A percentile compares a stretch with the other conserved stretches of the same genome.
These are phyloP conservation scores for Candida freyschussii DNA, from an alignment of 1,139 yeast genomes.

Conservation along the genomic window DNA sequence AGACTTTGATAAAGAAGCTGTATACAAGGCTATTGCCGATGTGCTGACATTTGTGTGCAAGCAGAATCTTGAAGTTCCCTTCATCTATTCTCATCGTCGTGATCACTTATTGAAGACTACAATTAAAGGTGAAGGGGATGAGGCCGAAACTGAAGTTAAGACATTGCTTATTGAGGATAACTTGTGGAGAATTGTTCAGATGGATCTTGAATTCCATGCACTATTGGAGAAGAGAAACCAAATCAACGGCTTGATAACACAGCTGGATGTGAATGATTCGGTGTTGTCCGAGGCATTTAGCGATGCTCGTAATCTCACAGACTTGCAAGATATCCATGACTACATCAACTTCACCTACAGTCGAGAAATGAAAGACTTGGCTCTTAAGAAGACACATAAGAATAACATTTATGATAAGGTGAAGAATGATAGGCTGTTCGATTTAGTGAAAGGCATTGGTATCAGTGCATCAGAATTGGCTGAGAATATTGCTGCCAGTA, in stretches of 20 bases:
- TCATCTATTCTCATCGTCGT: slow-evolving; percentile 92
- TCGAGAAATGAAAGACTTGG: slow-evolving; percentile 54
- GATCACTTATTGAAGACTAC: slow-evolving; percentile 68
- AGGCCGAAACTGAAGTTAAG: slow-evolving; percentile 48
- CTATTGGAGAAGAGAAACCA: slow-evolving; percentile 70
- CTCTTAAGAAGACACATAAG: slow-evolving; percentile 32
- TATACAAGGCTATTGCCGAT: slow-evolving; percentile 65
- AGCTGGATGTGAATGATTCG: slow-evolving; percentile 53
- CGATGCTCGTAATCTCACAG: slow-evolving; percentile 64
- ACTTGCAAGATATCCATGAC: slow-evolving; percentile 83
- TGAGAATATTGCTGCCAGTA: slow-evolving; percentile 71
- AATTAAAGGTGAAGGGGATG: slow-evolving; percentile 45
- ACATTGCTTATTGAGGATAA: slow-evolving; percentile 73
- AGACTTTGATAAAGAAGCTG: slow-evolving; percentile 49
- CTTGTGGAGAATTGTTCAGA: slow-evolving; percentile 82
- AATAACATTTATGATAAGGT: slow-evolving; percentile 74
- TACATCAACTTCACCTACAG: slow-evolving; percentile 80
- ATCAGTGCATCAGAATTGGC: slow-evolving; percentile 77
- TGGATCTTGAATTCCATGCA: slow-evolving; percentile 88
- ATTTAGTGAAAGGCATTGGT: slow-evolving; percentile 70
- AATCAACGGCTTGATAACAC: slow-evolving; percentile 52
- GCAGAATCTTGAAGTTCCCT: slow-evolving; percentile 89
- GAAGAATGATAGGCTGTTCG: slow-evolving; percentile 59
- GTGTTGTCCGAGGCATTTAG: slow-evolving; percentile 51
- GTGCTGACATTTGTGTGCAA: slow-evolving; percentile 75